Base-by-base conservation (phyloP, 2,329 filamentous ascomycete genomes). In the Aspergillus ibericus region DNA sequence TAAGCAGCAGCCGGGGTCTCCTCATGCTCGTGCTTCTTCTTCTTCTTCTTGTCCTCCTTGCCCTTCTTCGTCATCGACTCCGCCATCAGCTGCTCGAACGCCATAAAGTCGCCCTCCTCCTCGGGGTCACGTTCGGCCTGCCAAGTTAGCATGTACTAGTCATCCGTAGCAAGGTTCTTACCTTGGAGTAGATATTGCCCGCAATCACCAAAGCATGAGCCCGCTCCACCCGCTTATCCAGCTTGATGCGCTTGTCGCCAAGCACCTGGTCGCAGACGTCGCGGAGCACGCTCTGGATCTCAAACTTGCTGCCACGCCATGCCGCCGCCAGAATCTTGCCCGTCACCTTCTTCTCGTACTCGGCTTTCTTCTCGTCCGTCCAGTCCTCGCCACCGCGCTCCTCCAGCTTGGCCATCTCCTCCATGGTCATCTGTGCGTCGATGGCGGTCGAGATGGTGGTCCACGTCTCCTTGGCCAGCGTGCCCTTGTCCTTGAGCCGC, bases 71-170 rank as follows among this genome's bases (percentile, higher is more conserved):
- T 89, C 58, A 93, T 92, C 4, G 93, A 93, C 74, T 99, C 95
- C 52, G 95, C 93, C 76, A 99, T 96, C 56, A 99, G 87, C 77
- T 98, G 92, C 76, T 99, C 95, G 68, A 99, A 99, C 15, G 93
- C 93, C 86, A 99, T 96, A 78, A 96, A 98, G 70, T 98, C 95
- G 64, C 95, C 93, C 77, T 99, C 95, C 80, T 99, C 95, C 64
- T 99, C 95, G 42, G 93, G 89, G 55, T 93, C 89, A 62, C 95
- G 88, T 75, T 90, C 85, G 40, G 93, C 91, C 93, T 97, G 66
- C 49, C 18, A 55, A 9, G 53, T 66, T 59, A 66, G 63, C 51
- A 38, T 53, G 5, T 15, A 1, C 22, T 42, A 38, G n/a, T 52
- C 55, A 7, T 27, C 56, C 16, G 47, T 18, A 44, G 15, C 12